Conservation (phyloP, 1,284 basidiomycete genomes). For the Xerocomus minutiporus region DNA sequence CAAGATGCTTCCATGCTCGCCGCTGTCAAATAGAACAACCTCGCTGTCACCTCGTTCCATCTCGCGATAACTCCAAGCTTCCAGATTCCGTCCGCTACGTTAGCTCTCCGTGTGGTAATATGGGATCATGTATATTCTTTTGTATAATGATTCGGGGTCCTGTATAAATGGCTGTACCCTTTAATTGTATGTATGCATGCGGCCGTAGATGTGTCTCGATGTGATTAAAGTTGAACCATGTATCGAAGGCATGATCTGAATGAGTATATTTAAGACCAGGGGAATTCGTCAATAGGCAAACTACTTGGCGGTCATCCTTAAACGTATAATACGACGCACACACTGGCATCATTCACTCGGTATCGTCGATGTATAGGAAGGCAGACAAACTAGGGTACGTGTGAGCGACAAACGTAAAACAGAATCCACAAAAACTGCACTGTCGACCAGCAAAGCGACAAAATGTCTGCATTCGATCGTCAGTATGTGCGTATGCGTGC, state of each 20-base stretch:
- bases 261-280: too few relatives aligned
- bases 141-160: constrained; percentile 22
- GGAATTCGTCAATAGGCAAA: background rate
- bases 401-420: background rate
- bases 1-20: constrained; percentile 26
- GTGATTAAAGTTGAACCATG: background rate
- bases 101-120: constrained; percentile 26
- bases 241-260: too few relatives aligned
- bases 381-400: background rate
- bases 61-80: constrained; percentile 23
- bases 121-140: constrained; percentile 34
- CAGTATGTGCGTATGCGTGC: background rate
- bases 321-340: background rate
- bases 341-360: background rate
- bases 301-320: background rate
- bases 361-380: background rate
- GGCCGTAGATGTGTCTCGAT: constrained; percentile 1
- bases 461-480: background rate
- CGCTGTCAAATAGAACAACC: constrained; percentile 4
- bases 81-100: constrained; percentile 10
- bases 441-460: background rate
- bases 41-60: constrained; percentile 4
- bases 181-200: constrained; percentile 28
- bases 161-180: constrained; percentile 26
- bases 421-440: background rate